Conservation (phyloP, 495 filamentous ascomycete species). For the Aspergillus baeticus region DNA sequence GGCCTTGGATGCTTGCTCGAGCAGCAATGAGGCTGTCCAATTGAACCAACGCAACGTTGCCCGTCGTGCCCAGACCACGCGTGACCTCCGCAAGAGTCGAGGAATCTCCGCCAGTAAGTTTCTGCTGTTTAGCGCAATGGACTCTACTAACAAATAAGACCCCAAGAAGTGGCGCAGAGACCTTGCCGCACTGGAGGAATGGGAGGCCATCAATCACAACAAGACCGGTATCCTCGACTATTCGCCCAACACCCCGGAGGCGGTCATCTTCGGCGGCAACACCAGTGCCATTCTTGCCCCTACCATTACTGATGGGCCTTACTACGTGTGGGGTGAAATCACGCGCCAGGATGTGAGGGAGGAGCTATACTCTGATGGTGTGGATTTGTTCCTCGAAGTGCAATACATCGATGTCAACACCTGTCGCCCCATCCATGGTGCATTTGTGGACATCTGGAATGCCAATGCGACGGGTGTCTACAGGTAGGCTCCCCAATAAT, state of each 20-base stretch:
- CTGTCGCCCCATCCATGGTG: constrained; percentile 31
- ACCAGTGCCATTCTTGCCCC: constrained; percentile 55
- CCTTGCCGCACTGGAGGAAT: constrained; percentile 39
- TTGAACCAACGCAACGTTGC: constrained; percentile 33
- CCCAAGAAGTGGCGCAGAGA: constrained; percentile 32
- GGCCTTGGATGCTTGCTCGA: constrained; percentile 28
- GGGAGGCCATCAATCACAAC: constrained; percentile 54
- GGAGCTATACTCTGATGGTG: constrained; percentile 37
- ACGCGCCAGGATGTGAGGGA: constrained; percentile 46
- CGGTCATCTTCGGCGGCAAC: constrained; percentile 49
- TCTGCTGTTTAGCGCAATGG: not conserved
- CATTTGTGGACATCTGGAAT: constrained; percentile 40
- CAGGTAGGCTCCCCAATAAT: constrained; percentile 22
- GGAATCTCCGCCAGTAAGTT: constrained; percentile 45
- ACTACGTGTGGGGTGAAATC: constrained; percentile 53
- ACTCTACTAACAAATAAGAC: constrained; percentile 10
- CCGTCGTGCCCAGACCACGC: constrained; percentile 36
- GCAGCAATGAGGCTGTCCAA: constrained; percentile 24
- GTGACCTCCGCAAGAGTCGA: constrained; percentile 47
- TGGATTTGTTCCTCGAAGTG: constrained; percentile 45
- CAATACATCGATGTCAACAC: constrained; percentile 49
- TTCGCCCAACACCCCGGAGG: constrained; percentile 23
- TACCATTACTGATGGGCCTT: constrained; percentile 53
- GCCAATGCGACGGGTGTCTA: constrained; percentile 55
- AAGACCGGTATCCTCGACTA: constrained; percentile 27